Percentiles rank a stretch among this genome's conserved stretches.
These are phyloP conservation scores for Orbilia oligospora DNA, from an alignment of 2,329 filamentous ascomycete genomes.

Conservation along the genomic window DNA sequence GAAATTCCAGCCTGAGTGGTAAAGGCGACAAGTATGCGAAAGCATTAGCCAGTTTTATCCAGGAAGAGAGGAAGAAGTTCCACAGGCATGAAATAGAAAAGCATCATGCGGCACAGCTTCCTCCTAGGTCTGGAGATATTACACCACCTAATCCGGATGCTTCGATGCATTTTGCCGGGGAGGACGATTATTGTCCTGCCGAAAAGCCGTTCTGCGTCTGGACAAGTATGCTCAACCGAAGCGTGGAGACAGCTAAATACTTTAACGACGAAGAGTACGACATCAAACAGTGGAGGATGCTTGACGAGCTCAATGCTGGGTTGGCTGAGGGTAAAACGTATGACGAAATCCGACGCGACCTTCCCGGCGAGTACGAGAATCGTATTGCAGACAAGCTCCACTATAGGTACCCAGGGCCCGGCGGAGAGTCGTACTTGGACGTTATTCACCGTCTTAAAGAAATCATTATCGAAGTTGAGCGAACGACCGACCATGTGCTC, in stretches of 20 bases:
- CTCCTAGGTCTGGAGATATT: constrained; percentile 89
- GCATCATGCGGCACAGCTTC: constrained; percentile 74
- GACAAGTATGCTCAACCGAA: constrained; percentile 96
- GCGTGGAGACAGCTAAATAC: constrained; percentile 86
- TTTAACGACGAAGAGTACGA: constrained; percentile 98
- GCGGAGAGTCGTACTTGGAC: constrained; percentile 95
- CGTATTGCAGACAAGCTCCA: constrained; percentile 89
- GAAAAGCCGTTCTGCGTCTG: constrained; percentile 97
- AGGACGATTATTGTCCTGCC: constrained; percentile 72
- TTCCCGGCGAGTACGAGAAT: constrained; percentile 84
- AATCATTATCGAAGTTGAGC: constrained; percentile 96
- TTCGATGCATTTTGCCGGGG: constrained; percentile 44
- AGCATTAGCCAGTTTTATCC: constrained; percentile 85
- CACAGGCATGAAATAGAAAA: constrained; percentile 63
- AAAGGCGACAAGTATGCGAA: constrained; percentile 84
- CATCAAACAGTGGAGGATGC: constrained; percentile 96
- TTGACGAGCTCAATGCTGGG: constrained; percentile 95
- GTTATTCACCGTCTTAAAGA: constrained; percentile 95
- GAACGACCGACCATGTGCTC: constrained; percentile 94
- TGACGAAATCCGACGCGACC: constrained; percentile 83
- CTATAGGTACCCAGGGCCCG: constrained; percentile 95
- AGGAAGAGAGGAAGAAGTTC: constrained; percentile 63
- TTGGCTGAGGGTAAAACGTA: constrained; percentile 96
- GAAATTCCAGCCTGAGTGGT: constrained; percentile 86
- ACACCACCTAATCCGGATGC: constrained; percentile 87